Percentiles rank a stretch among this genome's conserved stretches.
These are phyloP conservation scores for Volutella citrinella DNA, from an alignment of 2,329 filamentous ascomycete genomes.

Conservation along the genomic window DNA sequence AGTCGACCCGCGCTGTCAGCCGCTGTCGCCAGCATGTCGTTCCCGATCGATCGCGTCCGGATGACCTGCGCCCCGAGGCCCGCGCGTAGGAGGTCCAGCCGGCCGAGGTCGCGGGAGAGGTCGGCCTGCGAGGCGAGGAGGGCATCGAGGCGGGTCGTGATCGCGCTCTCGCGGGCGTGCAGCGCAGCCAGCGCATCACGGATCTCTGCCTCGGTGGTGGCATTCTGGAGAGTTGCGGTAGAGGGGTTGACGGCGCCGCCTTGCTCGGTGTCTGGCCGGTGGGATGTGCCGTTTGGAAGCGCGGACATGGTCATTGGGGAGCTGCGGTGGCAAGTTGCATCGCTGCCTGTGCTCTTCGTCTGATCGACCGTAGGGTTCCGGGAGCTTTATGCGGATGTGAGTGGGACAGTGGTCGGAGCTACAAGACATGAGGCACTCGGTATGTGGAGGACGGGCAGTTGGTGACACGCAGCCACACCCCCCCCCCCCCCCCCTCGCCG, in stretches of 20 bases:
- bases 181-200: constrained; percentile 72
- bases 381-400: constrained; percentile 4
- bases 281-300: constrained; percentile 42
- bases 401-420: constrained; percentile 15
- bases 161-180: constrained; percentile 69
- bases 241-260: constrained; percentile 22
- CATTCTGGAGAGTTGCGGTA: constrained; percentile 57
- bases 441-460: constrained; percentile 12
- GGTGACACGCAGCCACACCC: constrained; percentile 24
- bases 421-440: constrained; percentile 1
- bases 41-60: constrained; percentile 77
- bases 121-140: constrained; percentile 82
- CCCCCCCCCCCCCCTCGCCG: constrained; percentile 11
- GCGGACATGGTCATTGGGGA: constrained; percentile 45
- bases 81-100: constrained; percentile 85
- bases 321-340: constrained; percentile 40
- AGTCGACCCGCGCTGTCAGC: constrained; percentile 82
- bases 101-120: constrained; percentile 79
- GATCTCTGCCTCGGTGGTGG: constrained; percentile 74
- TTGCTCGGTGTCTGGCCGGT: constrained; percentile 30
- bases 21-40: constrained; percentile 85
- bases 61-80: constrained; percentile 85
- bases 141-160: constrained; percentile 71
- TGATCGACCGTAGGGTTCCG: constrained; percentile 8
- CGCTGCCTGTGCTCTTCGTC: constrained; percentile 31